phyloP scores from a whole-genome alignment of 2,329 filamentous ascomycete genomes.

The Davidsoniella australis region DNA sequence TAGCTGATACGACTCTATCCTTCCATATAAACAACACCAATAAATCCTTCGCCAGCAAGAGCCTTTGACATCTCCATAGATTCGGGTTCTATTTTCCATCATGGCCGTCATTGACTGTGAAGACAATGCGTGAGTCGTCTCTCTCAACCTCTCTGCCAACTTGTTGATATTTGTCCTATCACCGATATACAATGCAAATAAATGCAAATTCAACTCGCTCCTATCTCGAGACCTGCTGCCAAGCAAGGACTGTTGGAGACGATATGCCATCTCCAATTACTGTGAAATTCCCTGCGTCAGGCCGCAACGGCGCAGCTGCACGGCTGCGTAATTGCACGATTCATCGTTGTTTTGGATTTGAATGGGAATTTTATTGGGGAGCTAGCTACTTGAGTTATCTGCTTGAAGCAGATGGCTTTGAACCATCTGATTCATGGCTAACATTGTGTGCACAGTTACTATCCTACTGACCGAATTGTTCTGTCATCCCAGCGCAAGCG shows the following conservation, averaged over 20 bases:
- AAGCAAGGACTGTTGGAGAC: no score
- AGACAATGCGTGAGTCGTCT: slow-evolving; percentile 8
- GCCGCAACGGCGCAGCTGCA: background rate
- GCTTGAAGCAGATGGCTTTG: no score
- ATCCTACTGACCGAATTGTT: slow-evolving; percentile 49
- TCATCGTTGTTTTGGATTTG: no score
- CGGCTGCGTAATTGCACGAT: background rate
- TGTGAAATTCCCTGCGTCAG: background rate
- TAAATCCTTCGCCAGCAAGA: background rate
- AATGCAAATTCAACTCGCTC: no score
- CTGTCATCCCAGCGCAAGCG: slow-evolving; percentile 44
- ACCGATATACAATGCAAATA: no score
- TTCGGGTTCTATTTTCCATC: background rate
- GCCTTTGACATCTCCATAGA: background rate
- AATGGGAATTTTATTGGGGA: no score
- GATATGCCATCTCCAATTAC: background rate
- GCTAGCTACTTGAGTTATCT: no score
- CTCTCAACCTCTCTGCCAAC: background rate
- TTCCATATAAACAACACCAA: background rate
- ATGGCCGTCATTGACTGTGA: slow-evolving; percentile 28
- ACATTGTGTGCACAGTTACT: slow-evolving; percentile 29
- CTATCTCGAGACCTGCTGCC: no score
- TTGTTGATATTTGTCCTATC: no score
- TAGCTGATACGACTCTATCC: no score
- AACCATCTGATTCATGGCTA: background rate